Percentiles rank a stretch among this genome's conserved stretches.
phyloP scores from a whole-genome alignment of 1,284 basidiomycete species.

The Papiliotrema flavescens region DNA sequence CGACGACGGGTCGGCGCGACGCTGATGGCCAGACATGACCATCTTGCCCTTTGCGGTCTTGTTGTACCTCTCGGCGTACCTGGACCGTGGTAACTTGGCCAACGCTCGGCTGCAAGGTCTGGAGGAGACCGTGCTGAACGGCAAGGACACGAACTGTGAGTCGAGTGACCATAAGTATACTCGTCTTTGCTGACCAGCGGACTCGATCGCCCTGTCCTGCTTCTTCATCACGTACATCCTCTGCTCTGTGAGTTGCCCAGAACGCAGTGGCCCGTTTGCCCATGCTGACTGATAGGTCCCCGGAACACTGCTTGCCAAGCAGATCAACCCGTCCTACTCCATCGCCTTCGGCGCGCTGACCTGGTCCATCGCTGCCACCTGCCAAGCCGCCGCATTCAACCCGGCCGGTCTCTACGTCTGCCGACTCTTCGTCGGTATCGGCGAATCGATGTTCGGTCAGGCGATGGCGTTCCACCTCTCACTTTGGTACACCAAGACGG shows the following conservation, averaged over 20 bases:
- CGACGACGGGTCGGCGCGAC: neutral
- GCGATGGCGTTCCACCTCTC: slow-evolving; percentile 41
- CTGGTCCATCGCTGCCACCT: slow-evolving; percentile 50
- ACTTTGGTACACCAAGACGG: slow-evolving; percentile 49
- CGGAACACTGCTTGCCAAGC: slow-evolving; percentile 34
- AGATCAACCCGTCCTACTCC: slow-evolving; percentile 10
- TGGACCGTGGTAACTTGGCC: slow-evolving; percentile 47
- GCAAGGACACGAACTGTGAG: slow-evolving; percentile 37
- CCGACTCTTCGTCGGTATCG: slow-evolving; percentile 49
- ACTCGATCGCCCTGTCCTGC: slow-evolving; percentile 45
- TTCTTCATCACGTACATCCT: slow-evolving; percentile 50
- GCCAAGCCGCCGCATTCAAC: slow-evolving; percentile 43
- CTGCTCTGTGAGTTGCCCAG: slow-evolving; percentile 36
- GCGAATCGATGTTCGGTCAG: slow-evolving; percentile 45
- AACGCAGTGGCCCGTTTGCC: neutral
- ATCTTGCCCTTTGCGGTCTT: slow-evolving; percentile 50
- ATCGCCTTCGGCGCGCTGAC: slow-evolving; percentile 48
- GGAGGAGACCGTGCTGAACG: slow-evolving; percentile 34
- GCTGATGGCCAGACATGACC: slow-evolving; percentile 28
- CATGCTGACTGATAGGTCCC: slow-evolving; percentile 29
- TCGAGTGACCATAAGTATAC: neutral
- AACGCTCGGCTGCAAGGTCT: slow-evolving; percentile 48
- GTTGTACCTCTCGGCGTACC: slow-evolving; percentile 50
- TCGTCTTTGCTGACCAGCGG: neutral
- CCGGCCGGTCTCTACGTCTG: slow-evolving; percentile 45